Conservation (phyloP, 106 monocot genomes). For the Dendrobium chrysotoxum region DNA sequence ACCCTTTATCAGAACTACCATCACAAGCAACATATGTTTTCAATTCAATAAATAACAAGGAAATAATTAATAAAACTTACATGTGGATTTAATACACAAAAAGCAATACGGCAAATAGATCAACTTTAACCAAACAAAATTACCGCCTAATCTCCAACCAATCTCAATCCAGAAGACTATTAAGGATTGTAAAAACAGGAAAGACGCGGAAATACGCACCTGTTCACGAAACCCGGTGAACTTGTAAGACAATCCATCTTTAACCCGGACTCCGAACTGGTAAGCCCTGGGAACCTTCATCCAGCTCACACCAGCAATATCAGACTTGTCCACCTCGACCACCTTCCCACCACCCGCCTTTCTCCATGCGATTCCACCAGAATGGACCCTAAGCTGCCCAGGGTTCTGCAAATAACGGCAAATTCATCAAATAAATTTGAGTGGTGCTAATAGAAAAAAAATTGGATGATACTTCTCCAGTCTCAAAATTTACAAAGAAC, state of each 20-base stretch:
- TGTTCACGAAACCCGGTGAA: conserved; percentile 94
- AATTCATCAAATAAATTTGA: background rate
- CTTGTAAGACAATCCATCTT: conserved; percentile 89
- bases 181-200: background rate
- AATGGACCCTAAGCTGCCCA: conserved; percentile 74
- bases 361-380: conserved; percentile 90
- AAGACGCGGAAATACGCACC: conserved; percentile 21
- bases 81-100: background rate
- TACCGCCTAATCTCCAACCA: too few relatives aligned
- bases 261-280: conserved; percentile 78
- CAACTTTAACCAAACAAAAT: background rate
- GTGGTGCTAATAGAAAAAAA: background rate
- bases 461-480: too few relatives aligned
- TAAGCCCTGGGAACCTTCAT: conserved; percentile 87
- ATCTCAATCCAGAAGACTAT: too few relatives aligned
- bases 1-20: background rate
- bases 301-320: conserved; percentile 70
- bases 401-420: conserved; percentile 59
- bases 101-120: background rate
- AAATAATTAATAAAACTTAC: background rate
- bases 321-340: conserved; percentile 65
- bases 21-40: background rate
- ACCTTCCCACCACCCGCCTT: conserved; percentile 92
- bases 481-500: background rate
- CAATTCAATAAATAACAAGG: background rate